Base-by-base conservation (phyloP, 306 rosid genomes). In the Pterocarpus santalinus region DNA sequence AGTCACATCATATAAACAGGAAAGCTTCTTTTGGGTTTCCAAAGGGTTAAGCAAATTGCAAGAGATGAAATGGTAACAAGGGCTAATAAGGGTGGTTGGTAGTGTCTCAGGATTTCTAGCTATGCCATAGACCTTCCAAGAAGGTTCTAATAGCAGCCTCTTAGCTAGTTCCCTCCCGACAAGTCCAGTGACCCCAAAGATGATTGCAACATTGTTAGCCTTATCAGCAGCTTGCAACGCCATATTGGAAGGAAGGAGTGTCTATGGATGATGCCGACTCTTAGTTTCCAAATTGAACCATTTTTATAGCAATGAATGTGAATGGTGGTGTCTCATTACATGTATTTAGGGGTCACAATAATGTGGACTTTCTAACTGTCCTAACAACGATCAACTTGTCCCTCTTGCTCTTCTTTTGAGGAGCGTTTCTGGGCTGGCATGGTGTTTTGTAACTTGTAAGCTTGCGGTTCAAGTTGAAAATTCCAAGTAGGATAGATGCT, bases 41-140 rank as follows among this genome's bases (percentile, higher is more conserved):
- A 69, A 61, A 65, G 90, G 94, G 80, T 90, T 90, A 6, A 85
- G 90, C 86, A 93, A 79, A 83, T 93, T 90, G 77, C 99, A 95
- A 71, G 92, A 85, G 52, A 95, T 89, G 92, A 95, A 93, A 68
- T 90, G 91, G 79, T 89, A 95, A 57, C 72, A 71, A 64, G 90
- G 79, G 66, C 76, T 81, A 43, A 44, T 28, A 62, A 89, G 73
- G 73, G 87, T 83, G 30, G 38, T 32, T 76, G 22, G 76, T 32
- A 5, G 72, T 79, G 39, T 81, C 14, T 87, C 89, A 2, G 86
- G 92, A 47, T 82, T 85, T 77, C 98, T 87, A 72, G 99, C 96
- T 70, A 95, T 72, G 5, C 98, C 99, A 78, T 93, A 93, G 65
- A 95, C 92, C 84, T 93, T 93, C 99, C 98, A 95, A 56, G 81